A percentile compares a stretch with the other conserved stretches of the same genome.
phyloP scores from a whole-genome alignment of 177 flowering plant genomes.

The Telopea speciosissima region DNA sequence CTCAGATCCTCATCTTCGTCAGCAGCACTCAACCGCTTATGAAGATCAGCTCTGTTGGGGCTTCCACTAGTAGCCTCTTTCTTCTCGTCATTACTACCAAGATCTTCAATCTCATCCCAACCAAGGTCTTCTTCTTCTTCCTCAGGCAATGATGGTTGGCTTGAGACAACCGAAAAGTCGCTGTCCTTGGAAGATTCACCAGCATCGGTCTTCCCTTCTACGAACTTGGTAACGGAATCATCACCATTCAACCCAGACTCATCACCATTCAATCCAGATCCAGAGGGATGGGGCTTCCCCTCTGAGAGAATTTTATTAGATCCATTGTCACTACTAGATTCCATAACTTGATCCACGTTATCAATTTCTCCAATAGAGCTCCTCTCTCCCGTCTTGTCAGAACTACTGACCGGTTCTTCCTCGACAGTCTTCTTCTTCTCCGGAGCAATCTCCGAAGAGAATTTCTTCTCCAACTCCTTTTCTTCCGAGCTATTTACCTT shows the following conservation, averaged over 20 bases:
- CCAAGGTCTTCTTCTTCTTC: slow-evolving; percentile 77
- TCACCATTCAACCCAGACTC: slow-evolving; percentile 11
- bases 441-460: not conserved
- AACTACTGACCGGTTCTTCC: not conserved
- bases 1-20: slow-evolving; percentile 84
- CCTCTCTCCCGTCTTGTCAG: slow-evolving; percentile 4
- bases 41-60: slow-evolving; percentile 37
- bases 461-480: slow-evolving; percentile 4
- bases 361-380: slow-evolving; percentile 2
- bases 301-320: slow-evolving; percentile 17
- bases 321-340: slow-evolving; percentile 9
- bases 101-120: slow-evolving; percentile 91
- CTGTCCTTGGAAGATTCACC: slow-evolving; percentile 49
- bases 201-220: slow-evolving; percentile 35
- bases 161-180: slow-evolving; percentile 61
- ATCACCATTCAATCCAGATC: slow-evolving; percentile 13
- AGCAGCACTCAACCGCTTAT: slow-evolving; percentile 50
- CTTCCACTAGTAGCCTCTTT: slow-evolving; percentile 30
- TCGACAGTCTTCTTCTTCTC: not conserved
- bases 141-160: slow-evolving; percentile 45
- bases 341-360: slow-evolving; percentile 2
- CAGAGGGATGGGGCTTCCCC: slow-evolving; percentile 9
- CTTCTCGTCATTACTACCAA: slow-evolving; percentile 52
- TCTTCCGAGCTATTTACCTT: slow-evolving; percentile 9
- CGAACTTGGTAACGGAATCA: slow-evolving; percentile 6